Percentiles rank a stretch among this genome's conserved stretches.
Conservation (phyloP, 768 basidiomycete genomes). For the Calocera cornea region DNA sequence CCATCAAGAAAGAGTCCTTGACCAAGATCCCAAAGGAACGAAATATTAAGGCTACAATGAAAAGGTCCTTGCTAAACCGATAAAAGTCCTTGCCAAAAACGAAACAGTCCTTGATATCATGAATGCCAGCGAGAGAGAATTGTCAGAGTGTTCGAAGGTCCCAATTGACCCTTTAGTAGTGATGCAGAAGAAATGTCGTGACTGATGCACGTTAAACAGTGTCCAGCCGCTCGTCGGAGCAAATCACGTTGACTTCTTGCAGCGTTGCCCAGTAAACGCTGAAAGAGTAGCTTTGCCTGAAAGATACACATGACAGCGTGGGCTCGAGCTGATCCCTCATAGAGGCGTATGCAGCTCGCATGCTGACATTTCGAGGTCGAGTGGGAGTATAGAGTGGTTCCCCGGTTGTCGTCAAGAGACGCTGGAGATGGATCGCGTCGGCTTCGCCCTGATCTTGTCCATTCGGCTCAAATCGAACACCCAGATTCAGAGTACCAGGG, state of each 20-base stretch:
- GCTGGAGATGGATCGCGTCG: background rate
- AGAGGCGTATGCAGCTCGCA: background rate
- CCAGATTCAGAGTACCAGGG: background rate
- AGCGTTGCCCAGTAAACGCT: slow-evolving; percentile 2
- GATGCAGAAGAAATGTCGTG: background rate
- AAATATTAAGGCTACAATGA: background rate
- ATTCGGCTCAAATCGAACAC: background rate
- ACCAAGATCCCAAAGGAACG: background rate
- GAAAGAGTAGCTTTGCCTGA: slow-evolving; percentile 4
- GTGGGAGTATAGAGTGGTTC: background rate
- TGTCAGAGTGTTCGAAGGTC: background rate
- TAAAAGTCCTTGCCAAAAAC: background rate
- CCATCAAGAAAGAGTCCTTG: background rate
- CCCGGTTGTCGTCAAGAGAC: background rate
- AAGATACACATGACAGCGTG: background rate
- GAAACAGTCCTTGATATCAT: background rate
- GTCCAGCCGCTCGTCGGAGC: slow-evolving; percentile 3
- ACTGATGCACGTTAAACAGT: background rate
- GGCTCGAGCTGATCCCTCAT: background rate
- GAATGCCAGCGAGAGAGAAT: background rate
- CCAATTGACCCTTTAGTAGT: background rate
- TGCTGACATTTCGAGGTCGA: background rate
- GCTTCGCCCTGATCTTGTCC: background rate
- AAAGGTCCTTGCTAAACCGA: background rate
- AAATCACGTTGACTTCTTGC: slow-evolving; percentile 4